Evolutionary conservation across 1,139 yeast genomes (phyloP), one percentile per base, ranked within the genome.

Genomic region (Hyphopichia buzzinii): DNA sequence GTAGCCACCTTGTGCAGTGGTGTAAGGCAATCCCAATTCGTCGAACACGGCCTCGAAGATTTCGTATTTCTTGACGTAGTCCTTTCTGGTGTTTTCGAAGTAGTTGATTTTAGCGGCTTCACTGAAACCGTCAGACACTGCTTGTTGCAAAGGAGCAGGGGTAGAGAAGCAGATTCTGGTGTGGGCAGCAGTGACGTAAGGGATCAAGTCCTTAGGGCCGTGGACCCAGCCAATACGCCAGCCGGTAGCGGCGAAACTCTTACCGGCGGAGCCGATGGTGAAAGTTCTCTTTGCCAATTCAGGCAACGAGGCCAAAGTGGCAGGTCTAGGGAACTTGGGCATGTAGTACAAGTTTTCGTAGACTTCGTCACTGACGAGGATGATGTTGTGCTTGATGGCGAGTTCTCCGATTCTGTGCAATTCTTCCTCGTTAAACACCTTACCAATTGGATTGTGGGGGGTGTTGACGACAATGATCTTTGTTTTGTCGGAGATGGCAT

Each of bases 181-280:
- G 60, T 92, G 96, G 1, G 97, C 98, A 25, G 87, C 80, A 8
- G 89, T 75, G 3, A 83, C 95, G 55, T 85, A 87, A 47, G 83
- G 80, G 52, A 92, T 73, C 48, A 90, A 69, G 17, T 83, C 84
- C n/a, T 86, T 74, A 36, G 86, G 84, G 5, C 97, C 97, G 44
- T 90, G 83, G 27, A 90, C 75, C 92, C 95, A 92, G 36, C 98
- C 98, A 37, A 92, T 78, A 68, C 98, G 81, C 97, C 97, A 92
- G 38, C 98, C 98, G 17, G 98, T 92, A 29, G 96, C 96, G 17
- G 96, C 95, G 67, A 92, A 92, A 0, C 96, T 82, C 63, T 92
- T 92, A 42, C 98, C 98, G 4, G 97, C 98, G 22, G 96, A 87
- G 0, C 97, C 97, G 14, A 92, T 95, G 5, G 97, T 84, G 39